Evolutionary conservation across 306 rosid genomes (phyloP).

Genomic region (Acmispon strigosus): DNA sequence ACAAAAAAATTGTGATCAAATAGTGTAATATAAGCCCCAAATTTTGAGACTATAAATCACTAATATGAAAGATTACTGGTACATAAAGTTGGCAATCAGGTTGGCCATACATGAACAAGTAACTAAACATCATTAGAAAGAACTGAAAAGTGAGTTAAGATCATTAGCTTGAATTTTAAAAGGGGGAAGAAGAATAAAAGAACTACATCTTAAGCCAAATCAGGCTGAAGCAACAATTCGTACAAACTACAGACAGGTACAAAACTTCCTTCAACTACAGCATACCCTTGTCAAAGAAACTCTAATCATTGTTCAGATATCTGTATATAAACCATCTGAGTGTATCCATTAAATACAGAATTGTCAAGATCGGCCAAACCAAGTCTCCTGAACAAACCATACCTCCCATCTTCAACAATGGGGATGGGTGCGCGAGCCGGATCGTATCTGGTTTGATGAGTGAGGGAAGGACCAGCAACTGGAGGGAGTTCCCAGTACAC

Average conservation of each 20-base stretch:
- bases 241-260: constrained; percentile 21
- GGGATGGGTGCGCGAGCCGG: constrained; percentile 87
- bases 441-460: constrained; percentile 94
- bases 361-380: constrained; percentile 65
- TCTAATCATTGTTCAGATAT: constrained; percentile 56
- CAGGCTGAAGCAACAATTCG: constrained; percentile 20
- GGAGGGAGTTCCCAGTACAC: constrained; percentile 99
- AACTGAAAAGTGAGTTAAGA: not conserved
- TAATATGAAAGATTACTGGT: not conserved
- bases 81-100: not conserved
- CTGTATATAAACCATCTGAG: constrained; percentile 95
- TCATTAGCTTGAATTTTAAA: constrained; percentile 8
- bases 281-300: constrained; percentile 25
- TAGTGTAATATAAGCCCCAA: not conserved
- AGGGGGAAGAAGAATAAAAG: not conserved
- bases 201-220: constrained; percentile 35
- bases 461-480: constrained; percentile 94
- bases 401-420: constrained; percentile 87
- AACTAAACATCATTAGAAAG: not conserved
- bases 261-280: constrained; percentile 24
- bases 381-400: constrained; percentile 71
- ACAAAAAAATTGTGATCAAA: too few species aligned
- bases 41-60: not conserved
- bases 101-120: not conserved
- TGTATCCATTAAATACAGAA: constrained; percentile 93